Evolutionary conservation across 1,284 basidiomycete genomes (phyloP).

Genomic region (Leccinum subrobustum): DNA sequence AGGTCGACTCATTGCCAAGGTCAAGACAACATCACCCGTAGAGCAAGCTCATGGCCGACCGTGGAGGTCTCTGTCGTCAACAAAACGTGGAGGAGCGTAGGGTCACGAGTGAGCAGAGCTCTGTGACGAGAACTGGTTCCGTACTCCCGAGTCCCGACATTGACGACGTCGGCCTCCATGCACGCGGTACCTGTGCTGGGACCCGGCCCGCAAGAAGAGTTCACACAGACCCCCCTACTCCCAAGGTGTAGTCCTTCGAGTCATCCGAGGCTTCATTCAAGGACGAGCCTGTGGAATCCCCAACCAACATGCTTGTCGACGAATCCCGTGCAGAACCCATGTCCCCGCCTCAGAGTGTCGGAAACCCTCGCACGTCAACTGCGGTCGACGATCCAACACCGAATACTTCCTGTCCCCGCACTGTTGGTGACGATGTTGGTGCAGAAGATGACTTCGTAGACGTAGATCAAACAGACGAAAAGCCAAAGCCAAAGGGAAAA

Average conservation of each 20-base stretch:
- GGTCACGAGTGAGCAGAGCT: too few relatives aligned
- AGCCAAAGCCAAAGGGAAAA: constrained; percentile 43
- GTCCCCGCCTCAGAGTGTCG: constrained; percentile 31
- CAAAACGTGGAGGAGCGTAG: constrained; percentile 89
- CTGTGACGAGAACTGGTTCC: too few relatives aligned
- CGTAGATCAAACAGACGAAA: constrained; percentile 28
- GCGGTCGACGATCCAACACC: constrained; percentile 10
- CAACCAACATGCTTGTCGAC: constrained; percentile 5
- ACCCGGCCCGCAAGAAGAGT: constrained; percentile 20
- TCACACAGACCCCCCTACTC: constrained; percentile 16
- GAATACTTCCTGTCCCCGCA: not conserved
- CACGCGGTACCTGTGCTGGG: constrained; percentile 41
- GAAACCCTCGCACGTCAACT: constrained; percentile 21
- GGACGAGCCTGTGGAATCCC: constrained; percentile 36
- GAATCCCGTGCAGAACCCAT: constrained; percentile 16
- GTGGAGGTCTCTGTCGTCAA: constrained; percentile 83
- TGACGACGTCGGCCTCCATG: constrained; percentile 61
- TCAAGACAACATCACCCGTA: constrained; percentile 84
- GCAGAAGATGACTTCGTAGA: constrained; percentile 17
- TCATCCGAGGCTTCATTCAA: constrained; percentile 27
- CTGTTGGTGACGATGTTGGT: constrained; percentile 9
- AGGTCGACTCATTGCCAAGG: constrained; percentile 71
- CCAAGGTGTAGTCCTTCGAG: constrained; percentile 25
- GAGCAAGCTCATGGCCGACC: constrained; percentile 89
- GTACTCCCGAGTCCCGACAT: too few relatives aligned